These are phyloP conservation scores for Xylaria sp. DNA, from an alignment of 2,329 filamentous ascomycete genomes.

Conservation along the genomic window DNA sequence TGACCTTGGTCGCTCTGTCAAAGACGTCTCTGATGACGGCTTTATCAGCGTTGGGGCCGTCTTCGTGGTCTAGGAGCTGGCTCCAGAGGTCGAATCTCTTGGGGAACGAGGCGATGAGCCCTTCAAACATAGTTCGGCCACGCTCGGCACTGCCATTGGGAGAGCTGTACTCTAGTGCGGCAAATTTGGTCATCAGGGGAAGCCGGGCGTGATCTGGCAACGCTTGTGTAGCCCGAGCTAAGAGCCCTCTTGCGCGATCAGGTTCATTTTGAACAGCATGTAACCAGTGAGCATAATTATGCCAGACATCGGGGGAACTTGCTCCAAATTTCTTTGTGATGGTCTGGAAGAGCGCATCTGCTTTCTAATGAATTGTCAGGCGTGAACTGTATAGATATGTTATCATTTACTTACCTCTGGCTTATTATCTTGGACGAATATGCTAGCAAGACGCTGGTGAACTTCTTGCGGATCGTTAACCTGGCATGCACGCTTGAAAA, in stretches of 20 bases:
- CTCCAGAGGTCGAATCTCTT: conserved; percentile 95
- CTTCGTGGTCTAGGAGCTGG: conserved; percentile 88
- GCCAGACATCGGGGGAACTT: conserved; percentile 82
- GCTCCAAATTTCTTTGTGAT: conserved; percentile 92
- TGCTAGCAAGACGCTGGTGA: conserved; percentile 88
- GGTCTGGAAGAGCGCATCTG: conserved; percentile 85
- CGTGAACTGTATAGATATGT: conserved; percentile 7
- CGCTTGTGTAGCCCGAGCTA: conserved; percentile 86
- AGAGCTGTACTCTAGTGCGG: conserved; percentile 89
- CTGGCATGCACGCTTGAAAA: conserved; percentile 92
- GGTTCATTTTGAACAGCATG: conserved; percentile 77
- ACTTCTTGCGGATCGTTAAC: conserved; percentile 94
- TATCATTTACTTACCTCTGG: conserved; percentile 70
- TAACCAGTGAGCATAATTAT: conserved; percentile 95
- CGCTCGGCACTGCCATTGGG: conserved; percentile 85
- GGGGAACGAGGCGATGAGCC: conserved; percentile 82
- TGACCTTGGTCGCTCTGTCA: conserved; percentile 77
- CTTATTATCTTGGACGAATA: conserved; percentile 93
- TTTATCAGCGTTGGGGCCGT: conserved; percentile 61
- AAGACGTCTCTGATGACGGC: conserved; percentile 78
- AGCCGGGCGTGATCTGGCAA: conserved; percentile 75
- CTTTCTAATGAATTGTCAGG: conserved; percentile 71
- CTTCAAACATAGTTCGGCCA: conserved; percentile 94
- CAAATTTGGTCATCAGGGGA: conserved; percentile 86
- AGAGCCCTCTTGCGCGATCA: conserved; percentile 79